These are phyloP conservation scores for Penicillium sp. DNA, from an alignment of 2,329 filamentous ascomycete genomes.

Conservation along the genomic window DNA sequence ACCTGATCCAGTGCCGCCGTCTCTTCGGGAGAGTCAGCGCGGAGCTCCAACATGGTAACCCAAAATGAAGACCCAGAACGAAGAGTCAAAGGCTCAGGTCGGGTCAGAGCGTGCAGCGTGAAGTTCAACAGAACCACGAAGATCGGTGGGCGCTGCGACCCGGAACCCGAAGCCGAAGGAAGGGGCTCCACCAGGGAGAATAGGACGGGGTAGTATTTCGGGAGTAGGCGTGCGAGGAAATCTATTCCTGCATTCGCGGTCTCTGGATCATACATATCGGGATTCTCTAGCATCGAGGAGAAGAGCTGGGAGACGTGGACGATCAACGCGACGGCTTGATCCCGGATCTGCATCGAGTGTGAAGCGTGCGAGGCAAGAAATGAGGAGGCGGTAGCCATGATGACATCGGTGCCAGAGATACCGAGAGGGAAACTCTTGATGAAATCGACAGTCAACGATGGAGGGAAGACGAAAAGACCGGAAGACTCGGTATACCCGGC, in stretches of 20 bases:
- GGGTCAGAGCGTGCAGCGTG: conserved; percentile 38
- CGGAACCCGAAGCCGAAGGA: conserved; percentile 3
- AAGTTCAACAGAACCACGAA: conserved; percentile 39
- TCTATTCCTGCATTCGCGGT: conserved; percentile 45
- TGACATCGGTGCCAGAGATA: conserved; percentile 39
- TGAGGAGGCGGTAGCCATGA: conserved; percentile 45
- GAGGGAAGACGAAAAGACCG: conserved; percentile 43
- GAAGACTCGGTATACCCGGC: conserved; percentile 45
- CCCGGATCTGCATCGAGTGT: conserved; percentile 33
- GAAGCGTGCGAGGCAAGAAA: conserved; percentile 43
- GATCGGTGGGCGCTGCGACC: conserved; percentile 24
- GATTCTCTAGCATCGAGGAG: conserved; percentile 34
- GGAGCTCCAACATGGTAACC: conserved; percentile 37
- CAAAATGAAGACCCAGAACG: conserved; percentile 45
- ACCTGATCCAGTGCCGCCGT: conserved; percentile 26
- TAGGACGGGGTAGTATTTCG: conserved; percentile 39
- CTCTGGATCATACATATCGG: conserved; percentile 39
- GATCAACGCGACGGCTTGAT: conserved; percentile 35
- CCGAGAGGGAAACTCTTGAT: conserved; percentile 40
- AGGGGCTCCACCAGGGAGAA: conserved; percentile 32
- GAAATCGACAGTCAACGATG: conserved; percentile 40
- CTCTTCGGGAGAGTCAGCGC: conserved; percentile 19
- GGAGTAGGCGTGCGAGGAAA: conserved; percentile 41
- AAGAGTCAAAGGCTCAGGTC: conserved; percentile 45
- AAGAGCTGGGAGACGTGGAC: conserved; percentile 39